Evolutionary conservation across 176 grass and related monocot genomes (phyloP).

Genomic region (Phoenix dactylifera): DNA sequence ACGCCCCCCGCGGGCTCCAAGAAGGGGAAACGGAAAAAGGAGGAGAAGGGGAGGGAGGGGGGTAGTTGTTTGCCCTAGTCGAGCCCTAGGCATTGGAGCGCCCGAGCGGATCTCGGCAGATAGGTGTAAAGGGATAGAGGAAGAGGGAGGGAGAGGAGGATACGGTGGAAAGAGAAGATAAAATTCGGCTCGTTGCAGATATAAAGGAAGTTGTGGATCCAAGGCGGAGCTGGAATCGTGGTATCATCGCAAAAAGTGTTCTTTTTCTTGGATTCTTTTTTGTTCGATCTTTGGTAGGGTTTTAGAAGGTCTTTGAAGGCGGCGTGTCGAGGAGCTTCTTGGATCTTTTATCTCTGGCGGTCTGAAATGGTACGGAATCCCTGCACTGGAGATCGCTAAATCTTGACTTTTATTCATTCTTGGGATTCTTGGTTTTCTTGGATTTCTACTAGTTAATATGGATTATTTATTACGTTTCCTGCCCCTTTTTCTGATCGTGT

Average conservation of each 20-base stretch:
- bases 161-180: neutral
- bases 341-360: neutral
- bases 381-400: too few relatives aligned
- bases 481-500: too few relatives aligned
- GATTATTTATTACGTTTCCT: too few relatives aligned
- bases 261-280: neutral
- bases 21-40: neutral
- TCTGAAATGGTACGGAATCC: conserved; percentile 4
- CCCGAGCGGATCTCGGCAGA: too few relatives aligned
- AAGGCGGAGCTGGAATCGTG: neutral
- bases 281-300: neutral
- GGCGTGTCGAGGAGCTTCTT: neutral
- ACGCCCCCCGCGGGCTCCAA: neutral
- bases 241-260: too few relatives aligned
- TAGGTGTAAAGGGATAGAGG: too few relatives aligned
- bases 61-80: neutral
- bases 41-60: neutral
- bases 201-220: neutral
- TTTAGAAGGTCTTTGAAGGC: neutral
- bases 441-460: too few relatives aligned
- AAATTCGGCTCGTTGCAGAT: neutral
- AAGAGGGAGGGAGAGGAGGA: neutral
- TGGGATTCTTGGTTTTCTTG: too few relatives aligned
- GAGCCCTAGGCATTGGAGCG: neutral
- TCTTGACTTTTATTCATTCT: too few relatives aligned